Base-by-base conservation (phyloP, 2,329 filamentous ascomycete genomes). In the Gliomastix tumulicola region DNA sequence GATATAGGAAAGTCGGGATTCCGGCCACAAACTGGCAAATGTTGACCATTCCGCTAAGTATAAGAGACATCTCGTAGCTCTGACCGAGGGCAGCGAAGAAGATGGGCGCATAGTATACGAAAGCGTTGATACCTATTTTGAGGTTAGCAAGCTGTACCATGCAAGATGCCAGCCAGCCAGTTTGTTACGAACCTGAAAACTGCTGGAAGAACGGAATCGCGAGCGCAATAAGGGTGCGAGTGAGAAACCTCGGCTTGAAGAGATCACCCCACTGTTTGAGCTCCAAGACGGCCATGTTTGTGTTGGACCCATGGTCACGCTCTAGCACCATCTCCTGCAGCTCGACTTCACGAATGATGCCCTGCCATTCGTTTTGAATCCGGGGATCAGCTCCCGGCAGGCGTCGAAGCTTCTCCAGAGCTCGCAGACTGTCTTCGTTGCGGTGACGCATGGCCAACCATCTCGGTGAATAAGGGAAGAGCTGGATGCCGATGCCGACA, bases 371-470 rank as follows among this genome's bases (percentile, higher is more conserved):
- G 0, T 37, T 39, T 16, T 39, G 44, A 7, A 50, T 40, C 3
- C 47, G 45, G 3, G 34, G 33, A 15, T 49, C 47, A 9, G 41
- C 42, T 2, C 34, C 38, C 3, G 48, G 47, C 3, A 50, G 39
- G 20, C 30, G 28, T 7, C 47, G 40, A 2, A 49, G 37, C 43
- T 73, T 75, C n/a, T 69, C 66, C 40, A 83, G 65, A n/a, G 74
- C 68, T 8, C 64, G 62, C 11, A 71, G 58, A 1, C 74, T 76
- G 42, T 79, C 65, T 15, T 77, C 73, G 12, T 66, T 58, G 21
- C 72, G 66, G 17, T 17, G 20, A n/a, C 25, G 22, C 9, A 17
- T 19, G 3, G 27, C 27, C 17, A 36, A 20, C 35, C 35, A 36
- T 15, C 35, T 12, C 6, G 35, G 35, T 12, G 35, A 36, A 12